Evolutionary conservation across 495 filamentous ascomycete species (phyloP).

Genomic region (Trichoderma erinaceum): DNA sequence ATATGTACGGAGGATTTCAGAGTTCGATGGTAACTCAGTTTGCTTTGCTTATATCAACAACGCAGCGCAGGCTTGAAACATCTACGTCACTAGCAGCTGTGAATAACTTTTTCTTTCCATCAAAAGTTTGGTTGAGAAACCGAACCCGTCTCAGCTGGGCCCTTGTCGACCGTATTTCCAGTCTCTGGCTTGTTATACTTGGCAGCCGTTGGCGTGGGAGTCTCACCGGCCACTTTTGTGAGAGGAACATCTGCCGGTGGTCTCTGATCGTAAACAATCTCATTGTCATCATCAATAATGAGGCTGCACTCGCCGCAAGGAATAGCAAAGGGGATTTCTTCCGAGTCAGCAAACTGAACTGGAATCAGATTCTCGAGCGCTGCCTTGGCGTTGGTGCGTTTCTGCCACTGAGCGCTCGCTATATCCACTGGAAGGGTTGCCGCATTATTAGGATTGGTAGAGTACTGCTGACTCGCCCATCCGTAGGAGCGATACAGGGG

Average conservation of each 20-base stretch:
- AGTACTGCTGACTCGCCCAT: too few species aligned
- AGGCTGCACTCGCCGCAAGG: not conserved
- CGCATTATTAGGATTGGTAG: too few species aligned
- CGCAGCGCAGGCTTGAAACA: too few species aligned
- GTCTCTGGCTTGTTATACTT: not conserved
- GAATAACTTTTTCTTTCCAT: not conserved
- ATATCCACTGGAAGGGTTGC: too few species aligned
- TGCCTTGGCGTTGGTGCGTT: not conserved
- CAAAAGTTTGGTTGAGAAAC: not conserved
- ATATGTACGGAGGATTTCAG: too few species aligned
- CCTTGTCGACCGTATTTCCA: not conserved
- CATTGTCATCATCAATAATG: not conserved
- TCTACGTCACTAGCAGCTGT: not conserved
- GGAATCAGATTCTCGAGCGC: not conserved
- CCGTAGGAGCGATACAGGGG: too few species aligned
- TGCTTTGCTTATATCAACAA: too few species aligned
- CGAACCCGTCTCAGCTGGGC: not conserved
- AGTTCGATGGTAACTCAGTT: too few species aligned
- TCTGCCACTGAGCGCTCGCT: not conserved
- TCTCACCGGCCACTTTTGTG: too few species aligned
- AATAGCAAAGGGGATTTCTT: not conserved
- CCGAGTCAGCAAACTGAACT: not conserved
- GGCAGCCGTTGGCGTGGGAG: not conserved
- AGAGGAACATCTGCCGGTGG: too few species aligned
- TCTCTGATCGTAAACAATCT: not conserved